Conservation (phyloP, 768 basidiomycete genomes). For the Termitomyces sp. region DNA sequence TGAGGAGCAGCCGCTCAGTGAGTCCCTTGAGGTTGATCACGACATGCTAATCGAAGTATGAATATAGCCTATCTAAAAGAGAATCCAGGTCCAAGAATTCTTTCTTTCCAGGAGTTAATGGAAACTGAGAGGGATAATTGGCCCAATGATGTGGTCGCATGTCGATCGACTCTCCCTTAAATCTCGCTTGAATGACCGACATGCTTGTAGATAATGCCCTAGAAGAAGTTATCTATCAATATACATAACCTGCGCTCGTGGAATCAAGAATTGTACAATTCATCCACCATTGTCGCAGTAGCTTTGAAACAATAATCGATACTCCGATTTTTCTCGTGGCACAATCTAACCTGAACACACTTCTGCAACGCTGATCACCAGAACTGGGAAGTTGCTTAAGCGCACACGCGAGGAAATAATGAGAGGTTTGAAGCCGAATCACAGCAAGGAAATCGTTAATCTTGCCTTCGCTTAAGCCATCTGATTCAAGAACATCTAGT, state of each 20-base stretch:
- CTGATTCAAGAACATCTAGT: not conserved
- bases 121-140: not conserved
- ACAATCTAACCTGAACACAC: not conserved
- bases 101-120: slow-evolving; percentile 9
- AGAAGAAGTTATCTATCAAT: not conserved
- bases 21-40: not conserved
- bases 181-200: not conserved
- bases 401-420: too few relatives aligned
- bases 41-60: not conserved
- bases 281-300: not conserved
- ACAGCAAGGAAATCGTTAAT: not conserved
- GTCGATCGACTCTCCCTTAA: not conserved
- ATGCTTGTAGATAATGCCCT: not conserved
- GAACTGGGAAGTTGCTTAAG: not conserved
- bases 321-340: not conserved
- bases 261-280: not conserved
- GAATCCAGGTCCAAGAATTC: slow-evolving; percentile 7
- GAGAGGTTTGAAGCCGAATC: not conserved
- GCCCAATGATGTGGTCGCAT: not conserved
- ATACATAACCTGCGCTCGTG: not conserved
- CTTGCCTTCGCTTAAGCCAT: not conserved
- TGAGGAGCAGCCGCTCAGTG: slow-evolving; percentile 11
- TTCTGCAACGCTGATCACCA: not conserved
- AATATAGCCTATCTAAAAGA: slow-evolving; percentile 6
- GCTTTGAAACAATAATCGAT: not conserved